Evolutionary conservation across 352 stramenopile species (phyloP), one percentile per base, ranked within the genome.

Genomic region (Ophiocytium majus): DNA sequence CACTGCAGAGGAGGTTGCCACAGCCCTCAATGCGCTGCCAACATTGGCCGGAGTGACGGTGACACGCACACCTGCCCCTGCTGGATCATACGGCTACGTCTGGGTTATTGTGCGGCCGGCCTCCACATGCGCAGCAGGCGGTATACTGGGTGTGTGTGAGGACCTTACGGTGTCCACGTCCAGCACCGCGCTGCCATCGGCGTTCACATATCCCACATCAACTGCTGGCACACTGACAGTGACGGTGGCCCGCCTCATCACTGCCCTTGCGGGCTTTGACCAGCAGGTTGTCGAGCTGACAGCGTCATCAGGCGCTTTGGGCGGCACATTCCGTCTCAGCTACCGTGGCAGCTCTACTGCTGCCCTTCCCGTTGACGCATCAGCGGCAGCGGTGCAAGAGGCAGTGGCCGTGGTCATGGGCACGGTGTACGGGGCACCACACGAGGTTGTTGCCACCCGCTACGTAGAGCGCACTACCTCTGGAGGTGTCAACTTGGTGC

Each of bases 241-340:
- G 10, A 89, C 92, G 10, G 91, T 95, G 23, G 89, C 90, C 1
- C 94, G 94, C 0, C 90, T 95, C 49, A 93, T 98, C 1, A 85
- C 93, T 23, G 93, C 92, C 10, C 96, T 95, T 86, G 94, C 95
- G 28, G 95, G 96, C 1, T 98, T 93, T 80, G 95, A 97, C 43
- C 93, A 98, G 85, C 95, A 98, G 82, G 83, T 89, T 0, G 89
- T 97, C 0, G 93, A 89, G 0, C 89, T 98, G 14, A 90, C 89
- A 0, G 92, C 93, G 0, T 92, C 91, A 28, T 85, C 86, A 0
- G 93, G 92, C 0, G 88, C 79, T 0, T 81, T 97, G 0, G 88
- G 90, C 0, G 96, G 96, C 9, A 91, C 91, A 31, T 98, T 98
- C 83, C 90, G 91, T 49, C 84, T 98, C 35, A 91, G 88, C 9